Conservation (phyloP, 352 stramenopile genomes). For the Globisporangium parvum region DNA sequence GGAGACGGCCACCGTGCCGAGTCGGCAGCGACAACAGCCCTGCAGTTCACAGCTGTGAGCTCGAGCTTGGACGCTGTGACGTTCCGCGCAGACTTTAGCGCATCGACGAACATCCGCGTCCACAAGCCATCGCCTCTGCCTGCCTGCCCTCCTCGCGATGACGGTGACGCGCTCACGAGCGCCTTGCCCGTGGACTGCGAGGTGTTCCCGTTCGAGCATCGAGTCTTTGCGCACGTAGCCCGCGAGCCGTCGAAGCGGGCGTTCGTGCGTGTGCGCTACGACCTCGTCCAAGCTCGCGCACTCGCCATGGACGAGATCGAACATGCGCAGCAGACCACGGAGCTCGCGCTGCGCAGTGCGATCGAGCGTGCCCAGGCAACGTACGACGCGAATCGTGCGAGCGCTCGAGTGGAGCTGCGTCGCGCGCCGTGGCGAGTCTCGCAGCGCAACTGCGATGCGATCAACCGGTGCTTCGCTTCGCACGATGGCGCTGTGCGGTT, state of each 20-base stretch:
- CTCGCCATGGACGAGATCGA: slow-evolving; percentile 8
- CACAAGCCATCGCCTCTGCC: not conserved
- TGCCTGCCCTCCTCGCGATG: not conserved
- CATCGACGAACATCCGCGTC: slow-evolving; percentile 27
- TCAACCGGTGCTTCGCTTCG: slow-evolving; percentile 31
- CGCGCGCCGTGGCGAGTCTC: slow-evolving; percentile 5
- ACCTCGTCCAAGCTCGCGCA: not conserved
- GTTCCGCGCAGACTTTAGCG: slow-evolving; percentile 39
- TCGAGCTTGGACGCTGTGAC: slow-evolving; percentile 25
- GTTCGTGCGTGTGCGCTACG: slow-evolving; percentile 43
- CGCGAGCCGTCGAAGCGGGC: slow-evolving; percentile 22
- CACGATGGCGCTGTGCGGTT: slow-evolving; percentile 13
- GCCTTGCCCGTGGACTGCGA: slow-evolving; percentile 15
- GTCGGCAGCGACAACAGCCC: slow-evolving; percentile 5
- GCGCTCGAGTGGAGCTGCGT: slow-evolving; percentile 6
- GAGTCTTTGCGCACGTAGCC: slow-evolving; percentile 23
- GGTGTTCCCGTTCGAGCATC: slow-evolving; percentile 32
- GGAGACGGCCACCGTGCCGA: not conserved
- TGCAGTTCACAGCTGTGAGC: slow-evolving; percentile 46
- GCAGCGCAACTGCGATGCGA: slow-evolving; percentile 19
- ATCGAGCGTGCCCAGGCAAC: not conserved
- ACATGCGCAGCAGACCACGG: not conserved
- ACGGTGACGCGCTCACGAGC: slow-evolving; percentile 1
- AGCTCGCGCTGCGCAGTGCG: not conserved
- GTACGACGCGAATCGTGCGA: slow-evolving; percentile 2